Percentiles rank a stretch among this genome's conserved stretches.
Evolutionary conservation across 306 rosid species (phyloP).

Genomic region (Fragaria vesca): DNA sequence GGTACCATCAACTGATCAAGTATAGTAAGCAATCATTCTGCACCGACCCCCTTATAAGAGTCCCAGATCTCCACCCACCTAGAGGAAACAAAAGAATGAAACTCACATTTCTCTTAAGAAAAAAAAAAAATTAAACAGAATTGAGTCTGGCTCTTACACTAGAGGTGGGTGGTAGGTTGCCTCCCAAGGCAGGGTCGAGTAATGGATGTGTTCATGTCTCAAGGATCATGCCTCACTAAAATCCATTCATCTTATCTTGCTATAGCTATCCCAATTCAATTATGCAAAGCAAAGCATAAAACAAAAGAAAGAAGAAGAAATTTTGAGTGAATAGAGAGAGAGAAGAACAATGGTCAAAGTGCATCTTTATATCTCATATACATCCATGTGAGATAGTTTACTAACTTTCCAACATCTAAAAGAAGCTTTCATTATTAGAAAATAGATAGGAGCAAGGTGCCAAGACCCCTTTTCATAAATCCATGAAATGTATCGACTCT

Average conservation of each 20-base stretch:
- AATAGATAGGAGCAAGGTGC: conserved; percentile 2
- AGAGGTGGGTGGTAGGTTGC: conserved; percentile 49
- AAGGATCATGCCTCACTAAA: conserved; percentile 56
- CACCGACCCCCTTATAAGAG: background rate
- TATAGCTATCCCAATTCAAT: background rate
- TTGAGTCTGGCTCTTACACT: background rate
- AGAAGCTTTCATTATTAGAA: conserved; percentile 23
- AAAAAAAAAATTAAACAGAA: background rate
- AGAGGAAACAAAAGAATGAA: background rate
- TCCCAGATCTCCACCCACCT: background rate
- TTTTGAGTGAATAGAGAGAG: background rate
- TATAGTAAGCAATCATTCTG: background rate
- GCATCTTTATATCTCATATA: conserved; percentile 16
- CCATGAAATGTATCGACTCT: conserved; percentile 19
- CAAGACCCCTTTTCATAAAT: conserved; percentile 12
- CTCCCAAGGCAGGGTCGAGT: conserved; percentile 66
- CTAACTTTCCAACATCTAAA: conserved; percentile 41
- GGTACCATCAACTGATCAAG: background rate
- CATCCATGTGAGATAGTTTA: conserved; percentile 47
- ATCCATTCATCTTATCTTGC: conserved; percentile 25
- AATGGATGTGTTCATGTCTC: conserved; percentile 58
- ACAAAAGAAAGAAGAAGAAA: background rate
- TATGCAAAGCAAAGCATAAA: background rate
- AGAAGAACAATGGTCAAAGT: conserved; percentile 18
- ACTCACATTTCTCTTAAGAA: background rate